Base-by-base conservation (phyloP, 352 stramenopile species). In the Thraustotheca clavata region DNA sequence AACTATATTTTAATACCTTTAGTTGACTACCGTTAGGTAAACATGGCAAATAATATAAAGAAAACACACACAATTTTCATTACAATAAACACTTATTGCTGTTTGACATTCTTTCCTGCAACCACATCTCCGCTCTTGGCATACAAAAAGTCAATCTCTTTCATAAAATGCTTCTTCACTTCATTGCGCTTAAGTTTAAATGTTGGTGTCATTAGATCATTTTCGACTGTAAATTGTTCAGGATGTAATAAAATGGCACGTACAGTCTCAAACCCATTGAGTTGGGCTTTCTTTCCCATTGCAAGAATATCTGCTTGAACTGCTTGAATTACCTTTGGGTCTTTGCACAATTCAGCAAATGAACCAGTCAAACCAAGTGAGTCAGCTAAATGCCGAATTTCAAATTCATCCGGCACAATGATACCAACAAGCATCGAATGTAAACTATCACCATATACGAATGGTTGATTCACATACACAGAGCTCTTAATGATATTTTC, bases 101-200 rank as follows among this genome's bases (percentile, higher is more conserved):
- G 36, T 27, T 54, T 48, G 38, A 65, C 36, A 24, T 65, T 65
- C 8, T 65, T 48, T 29, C 57, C 57, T 18, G 57, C 57, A 31
- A 65, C 57, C 40, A 55, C 20, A 41, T 65, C 57, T 40, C 57
- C 57, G 39, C 57, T 52, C 36, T 65, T 38, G 59, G 27, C 49
- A 75, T 98, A 98, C 72, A 98, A 77, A 0, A 55, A 61, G 29
- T 79, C 69, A 50, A 98, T 89, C 34, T 95, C 60, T n/a, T 84
- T 67, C 22, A 75, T 26, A 55, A 97, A 96, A 29, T 73, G 74
- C 60, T 95, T 81, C 32, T 95, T 79, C 9, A 98, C 84, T 65
- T 97, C 72, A 35, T 82, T 79, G 0, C 95, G 76, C 76, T 98
- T 98, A 69, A 98, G 82, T 69, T 99, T 99, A 76, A 98, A 97